A percentile compares a stretch with the other conserved stretches of the same genome.
These are phyloP conservation scores for Vigna trinervia DNA, from an alignment of 306 rosid genomes.

Conservation along the genomic window DNA sequence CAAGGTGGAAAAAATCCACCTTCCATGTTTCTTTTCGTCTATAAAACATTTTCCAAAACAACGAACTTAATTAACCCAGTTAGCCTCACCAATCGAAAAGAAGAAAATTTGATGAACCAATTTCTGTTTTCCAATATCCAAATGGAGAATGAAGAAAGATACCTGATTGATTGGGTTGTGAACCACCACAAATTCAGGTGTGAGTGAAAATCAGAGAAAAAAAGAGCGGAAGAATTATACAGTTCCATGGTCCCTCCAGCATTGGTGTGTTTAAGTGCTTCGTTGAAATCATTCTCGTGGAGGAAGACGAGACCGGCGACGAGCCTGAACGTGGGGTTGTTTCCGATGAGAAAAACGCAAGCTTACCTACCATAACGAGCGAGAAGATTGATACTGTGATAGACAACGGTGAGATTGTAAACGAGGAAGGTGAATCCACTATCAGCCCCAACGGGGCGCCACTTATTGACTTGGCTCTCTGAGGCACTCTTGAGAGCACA, in stretches of 20 bases:
- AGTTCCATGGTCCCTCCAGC: conserved; percentile 94
- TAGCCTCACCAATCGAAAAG: conserved; percentile 10
- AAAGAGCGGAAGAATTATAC: conserved; percentile 39
- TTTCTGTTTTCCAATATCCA: background rate
- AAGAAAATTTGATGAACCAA: background rate
- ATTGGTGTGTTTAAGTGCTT: conserved; percentile 89
- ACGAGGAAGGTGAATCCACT: conserved; percentile 84
- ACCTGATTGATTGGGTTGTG: conserved; percentile 58
- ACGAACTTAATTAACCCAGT: background rate
- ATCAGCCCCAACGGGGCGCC: conserved; percentile 95
- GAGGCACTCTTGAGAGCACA: conserved; percentile 72
- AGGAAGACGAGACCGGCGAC: conserved; percentile 83
- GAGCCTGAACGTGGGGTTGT: conserved; percentile 69
- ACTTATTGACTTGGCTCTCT: conserved; percentile 71
- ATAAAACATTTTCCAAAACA: background rate
- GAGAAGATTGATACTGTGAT: conserved; percentile 94
- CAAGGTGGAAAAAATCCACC: conserved; percentile 54
- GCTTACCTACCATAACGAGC: conserved; percentile 91
- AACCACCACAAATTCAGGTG: conserved; percentile 53
- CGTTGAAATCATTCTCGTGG: conserved; percentile 92
- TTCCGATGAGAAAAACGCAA: conserved; percentile 55
- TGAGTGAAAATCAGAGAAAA: background rate
- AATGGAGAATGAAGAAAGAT: conserved; percentile 20
- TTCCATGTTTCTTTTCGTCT: conserved; percentile 46
- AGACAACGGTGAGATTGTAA: conserved; percentile 83